phyloP scores from a whole-genome alignment of 2,329 filamentous ascomycete genomes.

The Ophiostoma triangulosporum region DNA sequence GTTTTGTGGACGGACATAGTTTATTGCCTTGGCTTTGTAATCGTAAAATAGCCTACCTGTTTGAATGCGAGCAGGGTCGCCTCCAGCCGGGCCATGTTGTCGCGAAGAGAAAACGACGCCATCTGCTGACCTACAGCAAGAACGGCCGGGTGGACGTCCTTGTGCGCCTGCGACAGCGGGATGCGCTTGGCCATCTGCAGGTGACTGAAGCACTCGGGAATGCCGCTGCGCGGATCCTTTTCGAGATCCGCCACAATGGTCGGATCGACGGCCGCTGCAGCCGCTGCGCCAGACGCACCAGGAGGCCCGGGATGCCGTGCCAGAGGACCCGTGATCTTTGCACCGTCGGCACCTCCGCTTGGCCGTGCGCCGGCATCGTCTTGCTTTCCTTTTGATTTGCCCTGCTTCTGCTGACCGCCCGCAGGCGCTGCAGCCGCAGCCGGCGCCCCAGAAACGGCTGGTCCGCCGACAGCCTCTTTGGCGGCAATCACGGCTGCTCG shows the following conservation, averaged over 20 bases:
- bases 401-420: slow-evolving; percentile 34
- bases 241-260: slow-evolving; percentile 31
- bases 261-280: slow-evolving; percentile 11
- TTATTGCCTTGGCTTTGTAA: too few relatives aligned
- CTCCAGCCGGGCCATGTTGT: slow-evolving; percentile 77
- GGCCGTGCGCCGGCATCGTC: slow-evolving; percentile 24
- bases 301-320: slow-evolving; percentile 18
- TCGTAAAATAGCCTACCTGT: slow-evolving; percentile 51
- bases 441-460: slow-evolving; percentile 24
- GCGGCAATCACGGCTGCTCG: slow-evolving; percentile 57
- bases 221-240: slow-evolving; percentile 49
- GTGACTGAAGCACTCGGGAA: slow-evolving; percentile 68
- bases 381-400: slow-evolving; percentile 20
- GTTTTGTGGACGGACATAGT: too few relatives aligned
- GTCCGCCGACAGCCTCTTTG: slow-evolving; percentile 29
- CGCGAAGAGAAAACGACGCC: slow-evolving; percentile 74
- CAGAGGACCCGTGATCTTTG: slow-evolving; percentile 6
- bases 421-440: slow-evolving; percentile 16
- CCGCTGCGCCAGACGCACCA: slow-evolving; percentile 14
- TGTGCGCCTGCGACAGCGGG: slow-evolving; percentile 40
- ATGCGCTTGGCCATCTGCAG: slow-evolving; percentile 51
- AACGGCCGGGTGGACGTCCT: slow-evolving; percentile 76
- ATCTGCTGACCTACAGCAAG: slow-evolving; percentile 81
- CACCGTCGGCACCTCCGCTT: slow-evolving; percentile 9
- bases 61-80: slow-evolving; percentile 84